A percentile compares a stretch with the other conserved stretches of the same genome.
Evolutionary conservation across 305 asterid genomes (phyloP).

Genomic region (Fraxinus paxiana): DNA sequence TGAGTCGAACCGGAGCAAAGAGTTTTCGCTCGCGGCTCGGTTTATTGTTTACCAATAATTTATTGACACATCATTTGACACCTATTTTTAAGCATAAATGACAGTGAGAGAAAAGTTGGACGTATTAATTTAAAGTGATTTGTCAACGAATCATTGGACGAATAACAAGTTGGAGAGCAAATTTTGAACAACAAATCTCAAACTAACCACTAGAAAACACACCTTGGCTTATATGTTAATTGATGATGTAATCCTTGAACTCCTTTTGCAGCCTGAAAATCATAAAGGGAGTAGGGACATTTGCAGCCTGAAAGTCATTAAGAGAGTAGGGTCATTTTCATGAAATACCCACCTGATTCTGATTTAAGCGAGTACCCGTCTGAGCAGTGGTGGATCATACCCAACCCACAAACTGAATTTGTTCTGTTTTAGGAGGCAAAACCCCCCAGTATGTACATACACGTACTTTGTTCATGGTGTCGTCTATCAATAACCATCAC

Average conservation of each 20-base stretch:
- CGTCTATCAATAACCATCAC: background rate
- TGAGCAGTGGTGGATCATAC: background rate
- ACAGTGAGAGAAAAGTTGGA: background rate
- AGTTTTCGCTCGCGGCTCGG: too few relatives aligned
- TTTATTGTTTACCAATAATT: background rate
- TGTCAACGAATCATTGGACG: background rate
- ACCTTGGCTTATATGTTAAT: background rate
- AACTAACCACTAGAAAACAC: background rate
- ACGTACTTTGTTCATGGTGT: background rate
- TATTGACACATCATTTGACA: too few relatives aligned
- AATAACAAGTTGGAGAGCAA: background rate
- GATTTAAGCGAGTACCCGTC: background rate
- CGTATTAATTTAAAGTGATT: too few relatives aligned
- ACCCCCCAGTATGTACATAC: background rate
- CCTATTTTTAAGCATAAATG: background rate
- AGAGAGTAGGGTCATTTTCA: background rate
- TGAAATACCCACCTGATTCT: background rate
- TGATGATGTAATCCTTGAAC: background rate
- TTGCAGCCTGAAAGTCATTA: background rate
- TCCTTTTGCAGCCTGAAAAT: background rate
- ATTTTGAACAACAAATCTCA: background rate
- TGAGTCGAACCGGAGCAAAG: background rate
- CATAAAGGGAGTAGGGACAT: background rate
- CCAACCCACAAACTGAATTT: background rate
- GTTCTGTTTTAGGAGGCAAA: background rate